Evolutionary conservation across 2,329 filamentous ascomycete species (phyloP), one percentile per base, ranked within the genome.

Genomic region (Sporothrix pallida): DNA sequence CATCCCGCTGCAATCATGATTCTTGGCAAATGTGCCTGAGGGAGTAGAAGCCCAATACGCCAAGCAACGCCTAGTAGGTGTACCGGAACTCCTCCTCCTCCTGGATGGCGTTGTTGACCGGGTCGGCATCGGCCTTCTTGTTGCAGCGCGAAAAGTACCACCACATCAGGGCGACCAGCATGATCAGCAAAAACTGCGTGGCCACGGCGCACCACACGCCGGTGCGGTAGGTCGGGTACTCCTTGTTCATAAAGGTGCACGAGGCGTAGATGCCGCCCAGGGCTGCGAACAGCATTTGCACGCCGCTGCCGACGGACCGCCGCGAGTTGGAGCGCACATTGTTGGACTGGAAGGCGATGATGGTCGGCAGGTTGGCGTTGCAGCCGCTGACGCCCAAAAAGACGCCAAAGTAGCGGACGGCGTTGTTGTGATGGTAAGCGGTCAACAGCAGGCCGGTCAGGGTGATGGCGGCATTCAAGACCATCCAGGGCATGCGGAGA

Each of bases 321-420:
- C 70, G 56, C 48, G 63, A 72, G 56, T 74, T 63, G 37, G 65
- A 65, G 71, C 92, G 90, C 78, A 97, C 91, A 81, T 96, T 97
- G 82, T 95, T 96, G 37, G 93, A 92, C 83, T 95, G 93, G 83
- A 93, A 95, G 0, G 92, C 87, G 83, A 97, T 89, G 56, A 89
- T 85, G 1, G 89, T 86, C 0, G 93, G 93, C 8, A 95, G 86
- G 79, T 95, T 95, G 76, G 90, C 88, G 81, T 94, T 94, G 76
- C 90, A 90, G 6, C 92, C 93, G 0, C 91, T 91, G 0, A 91
- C 91, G 20, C 89, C 87, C 68, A 95, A 83, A 83, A 94, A 94
- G 74, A 93, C 87, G 70, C 92, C 92, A 75, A 93, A 90, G 81
- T 93, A 94, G 58, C 91, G 87, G 12, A 90, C 87, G 1, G 80